phyloP scores from a whole-genome alignment of 805 yeast species.

The Zygosaccharomyces lentus region DNA sequence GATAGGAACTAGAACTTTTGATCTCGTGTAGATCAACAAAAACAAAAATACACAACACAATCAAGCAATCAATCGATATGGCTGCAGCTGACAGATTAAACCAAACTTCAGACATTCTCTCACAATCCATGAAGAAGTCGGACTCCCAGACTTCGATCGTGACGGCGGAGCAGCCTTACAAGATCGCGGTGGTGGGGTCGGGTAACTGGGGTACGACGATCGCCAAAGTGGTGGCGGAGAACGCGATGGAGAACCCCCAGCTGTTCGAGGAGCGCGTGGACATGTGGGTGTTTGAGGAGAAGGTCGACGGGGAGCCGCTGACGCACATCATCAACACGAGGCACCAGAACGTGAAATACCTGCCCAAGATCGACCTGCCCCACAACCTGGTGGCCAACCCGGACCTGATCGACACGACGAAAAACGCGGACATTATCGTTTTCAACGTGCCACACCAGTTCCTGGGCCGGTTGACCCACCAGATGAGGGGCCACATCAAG shows the following conservation, averaged over 20 bases:
- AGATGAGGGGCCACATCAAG: conserved; percentile 70
- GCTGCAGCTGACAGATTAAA: conserved; percentile 34
- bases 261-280: conserved; percentile 70
- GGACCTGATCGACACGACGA: conserved; percentile 66
- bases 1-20: neutral
- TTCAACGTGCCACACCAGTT: conserved; percentile 98
- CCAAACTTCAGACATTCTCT: conserved; percentile 29
- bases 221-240: conserved; percentile 92
- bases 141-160: conserved; percentile 17
- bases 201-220: conserved; percentile 99
- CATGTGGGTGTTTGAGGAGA: conserved; percentile 97
- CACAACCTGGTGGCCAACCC: conserved; percentile 86
- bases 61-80: conserved; percentile 14
- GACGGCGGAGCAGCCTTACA: conserved; percentile 39
- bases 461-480: conserved; percentile 67
- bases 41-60: neutral
- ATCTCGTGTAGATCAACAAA: neutral
- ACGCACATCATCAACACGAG: conserved; percentile 85
- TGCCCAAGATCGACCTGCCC: conserved; percentile 86
- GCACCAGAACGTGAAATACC: conserved; percentile 92
- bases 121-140: conserved; percentile 23
- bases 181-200: conserved; percentile 80
- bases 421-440: conserved; percentile 78
- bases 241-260: conserved; percentile 64
- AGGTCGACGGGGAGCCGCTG: conserved; percentile 68